Conservation (phyloP, 2,329 filamentous ascomycete species). For the Davidsoniella australis region DNA sequence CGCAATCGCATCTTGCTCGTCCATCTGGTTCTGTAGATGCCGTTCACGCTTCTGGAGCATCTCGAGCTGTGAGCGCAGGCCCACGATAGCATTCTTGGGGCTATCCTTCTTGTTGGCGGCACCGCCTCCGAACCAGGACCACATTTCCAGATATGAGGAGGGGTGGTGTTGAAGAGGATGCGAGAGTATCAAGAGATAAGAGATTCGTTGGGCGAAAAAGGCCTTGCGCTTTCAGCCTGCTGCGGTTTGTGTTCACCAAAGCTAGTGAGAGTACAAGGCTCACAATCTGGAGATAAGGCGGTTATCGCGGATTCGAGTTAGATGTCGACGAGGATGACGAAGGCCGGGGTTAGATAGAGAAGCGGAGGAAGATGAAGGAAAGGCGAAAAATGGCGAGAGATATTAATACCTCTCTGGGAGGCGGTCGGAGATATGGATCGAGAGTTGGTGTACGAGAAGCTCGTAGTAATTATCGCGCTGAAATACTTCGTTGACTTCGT, state of each 20-base stretch:
- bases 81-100: constrained; percentile 91
- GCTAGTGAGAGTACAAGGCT: no score
- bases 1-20: constrained; percentile 76
- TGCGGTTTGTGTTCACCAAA: no score
- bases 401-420: background rate
- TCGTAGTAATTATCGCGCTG: background rate
- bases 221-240: no score
- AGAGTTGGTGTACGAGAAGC: background rate
- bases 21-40: constrained; percentile 80
- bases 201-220: no score
- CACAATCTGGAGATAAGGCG: no score
- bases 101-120: constrained; percentile 77
- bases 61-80: constrained; percentile 73
- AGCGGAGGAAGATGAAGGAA: background rate
- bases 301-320: no score
- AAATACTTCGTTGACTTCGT: no score
- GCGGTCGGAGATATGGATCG: background rate
- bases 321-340: background rate
- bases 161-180: no score
- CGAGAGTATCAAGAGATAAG: no score
- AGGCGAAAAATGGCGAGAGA: background rate
- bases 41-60: constrained; percentile 96
- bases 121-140: constrained; percentile 84
- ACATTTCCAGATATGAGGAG: constrained; percentile 18
- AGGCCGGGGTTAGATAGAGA: background rate